Percentiles rank a stretch among this genome's conserved stretches.
phyloP scores from a whole-genome alignment of 2,329 filamentous ascomycete species.

The Clonostachys byssicola region DNA sequence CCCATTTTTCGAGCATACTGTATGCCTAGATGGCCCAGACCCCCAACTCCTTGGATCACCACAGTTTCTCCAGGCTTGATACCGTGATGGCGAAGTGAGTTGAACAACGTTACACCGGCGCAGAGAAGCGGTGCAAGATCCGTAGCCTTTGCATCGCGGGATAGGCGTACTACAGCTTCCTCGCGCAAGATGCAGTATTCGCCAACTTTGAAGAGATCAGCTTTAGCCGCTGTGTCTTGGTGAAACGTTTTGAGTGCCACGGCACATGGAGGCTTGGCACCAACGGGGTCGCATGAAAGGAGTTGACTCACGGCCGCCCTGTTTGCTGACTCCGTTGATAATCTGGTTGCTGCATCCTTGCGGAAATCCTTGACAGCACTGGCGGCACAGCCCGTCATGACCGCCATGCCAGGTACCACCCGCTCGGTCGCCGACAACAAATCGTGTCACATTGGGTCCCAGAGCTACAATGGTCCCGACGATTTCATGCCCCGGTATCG shows the following conservation, averaged over 20 bases:
- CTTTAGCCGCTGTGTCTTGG: conserved; percentile 60
- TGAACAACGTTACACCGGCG: conserved; percentile 52
- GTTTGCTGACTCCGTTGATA: neutral
- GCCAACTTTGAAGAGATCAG: conserved; percentile 57
- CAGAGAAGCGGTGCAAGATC: conserved; percentile 50
- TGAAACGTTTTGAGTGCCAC: conserved; percentile 57
- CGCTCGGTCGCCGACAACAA: conserved; percentile 59
- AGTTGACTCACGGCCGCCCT: neutral
- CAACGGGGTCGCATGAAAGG: neutral
- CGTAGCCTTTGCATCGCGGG: conserved; percentile 34
- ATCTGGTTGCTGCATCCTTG: conserved; percentile 9
- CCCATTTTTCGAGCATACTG: conserved; percentile 69
- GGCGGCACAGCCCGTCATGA: neutral
- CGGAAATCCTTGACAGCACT: neutral
- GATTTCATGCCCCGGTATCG: conserved; percentile 60
- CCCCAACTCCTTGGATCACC: conserved; percentile 61
- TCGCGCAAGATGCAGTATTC: conserved; percentile 51
- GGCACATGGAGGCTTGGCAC: conserved; percentile 37
- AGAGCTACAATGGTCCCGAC: conserved; percentile 61
- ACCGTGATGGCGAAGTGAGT: conserved; percentile 39
- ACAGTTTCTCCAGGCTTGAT: conserved; percentile 37
- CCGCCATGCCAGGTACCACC: conserved; percentile 67
- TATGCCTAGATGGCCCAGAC: conserved; percentile 66
- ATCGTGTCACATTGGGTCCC: conserved; percentile 47
- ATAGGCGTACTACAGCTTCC: conserved; percentile 49